Evolutionary conservation across 805 yeast species (phyloP).

Genomic region (Metschnikowia henanensis): DNA sequence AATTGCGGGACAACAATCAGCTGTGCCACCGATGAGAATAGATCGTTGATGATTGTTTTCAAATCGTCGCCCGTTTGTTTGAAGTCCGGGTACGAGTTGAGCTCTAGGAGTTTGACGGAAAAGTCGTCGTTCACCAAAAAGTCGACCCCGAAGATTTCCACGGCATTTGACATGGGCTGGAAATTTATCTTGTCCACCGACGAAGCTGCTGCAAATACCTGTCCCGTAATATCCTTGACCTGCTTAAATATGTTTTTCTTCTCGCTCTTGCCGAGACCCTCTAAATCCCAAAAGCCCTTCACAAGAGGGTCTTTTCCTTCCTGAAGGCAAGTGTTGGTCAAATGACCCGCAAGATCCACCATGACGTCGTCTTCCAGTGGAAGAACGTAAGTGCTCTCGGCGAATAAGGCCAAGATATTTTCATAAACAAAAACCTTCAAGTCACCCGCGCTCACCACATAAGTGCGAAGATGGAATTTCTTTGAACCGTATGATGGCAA

Average conservation of each 20-base stretch:
- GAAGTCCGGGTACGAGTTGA: conserved; percentile 94
- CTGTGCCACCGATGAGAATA: conserved; percentile 58
- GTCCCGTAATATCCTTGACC: conserved; percentile 62
- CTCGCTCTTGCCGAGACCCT: conserved; percentile 39
- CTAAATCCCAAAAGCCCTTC: conserved; percentile 59
- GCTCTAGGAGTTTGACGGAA: conserved; percentile 69
- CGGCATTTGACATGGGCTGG: conserved; percentile 74
- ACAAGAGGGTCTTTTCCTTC: conserved; percentile 53
- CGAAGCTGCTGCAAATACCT: conserved; percentile 78
- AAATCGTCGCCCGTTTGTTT: conserved; percentile 88
- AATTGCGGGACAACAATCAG: conserved; percentile 5
- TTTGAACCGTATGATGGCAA: conserved; percentile 57
- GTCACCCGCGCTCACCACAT: conserved; percentile 74
- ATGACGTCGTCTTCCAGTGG: conserved; percentile 27
- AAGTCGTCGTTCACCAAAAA: conserved; percentile 64
- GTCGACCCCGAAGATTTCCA: conserved; percentile 89
- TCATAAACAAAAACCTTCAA: conserved; percentile 77
- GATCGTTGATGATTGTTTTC: conserved; percentile 60
- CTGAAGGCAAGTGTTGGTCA: conserved; percentile 94
- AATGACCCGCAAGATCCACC: conserved; percentile 65
- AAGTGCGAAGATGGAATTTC: conserved; percentile 88
- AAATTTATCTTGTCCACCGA: conserved; percentile 82
- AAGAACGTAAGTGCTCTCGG: conserved; percentile 48
- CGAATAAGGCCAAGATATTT: conserved; percentile 80
- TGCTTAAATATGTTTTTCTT: conserved; percentile 43